Conservation (phyloP, 306 rosid genomes). For the Comarum palustre region DNA sequence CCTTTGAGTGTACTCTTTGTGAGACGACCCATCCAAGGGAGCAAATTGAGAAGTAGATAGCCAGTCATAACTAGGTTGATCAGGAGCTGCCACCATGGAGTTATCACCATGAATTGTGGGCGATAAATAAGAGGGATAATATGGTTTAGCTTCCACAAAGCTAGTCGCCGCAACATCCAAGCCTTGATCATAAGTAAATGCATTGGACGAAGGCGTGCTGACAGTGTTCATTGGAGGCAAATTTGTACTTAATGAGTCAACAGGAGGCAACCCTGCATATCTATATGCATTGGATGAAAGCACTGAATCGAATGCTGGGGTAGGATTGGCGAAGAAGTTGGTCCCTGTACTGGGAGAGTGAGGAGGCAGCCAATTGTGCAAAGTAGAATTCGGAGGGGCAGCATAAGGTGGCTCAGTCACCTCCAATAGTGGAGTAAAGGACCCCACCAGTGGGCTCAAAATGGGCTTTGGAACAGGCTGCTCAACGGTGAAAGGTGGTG, state of each 20-base stretch:
- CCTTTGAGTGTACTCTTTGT: constrained; percentile 31
- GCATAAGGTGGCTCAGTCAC: constrained; percentile 44
- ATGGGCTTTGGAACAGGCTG: constrained; percentile 33
- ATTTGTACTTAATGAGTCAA: constrained; percentile 33
- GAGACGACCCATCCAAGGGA: constrained; percentile 34
- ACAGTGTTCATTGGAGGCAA: constrained; percentile 39
- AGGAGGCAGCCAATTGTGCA: constrained; percentile 41
- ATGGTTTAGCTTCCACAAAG: constrained; percentile 43
- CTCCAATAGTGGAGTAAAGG: neutral
- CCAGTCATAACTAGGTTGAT: constrained; percentile 44
- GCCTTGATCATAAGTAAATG: constrained; percentile 29
- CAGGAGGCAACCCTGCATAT: constrained; percentile 22
- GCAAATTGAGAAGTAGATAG: constrained; percentile 30
- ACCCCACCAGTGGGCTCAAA: constrained; percentile 39
- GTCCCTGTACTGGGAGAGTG: constrained; percentile 28
- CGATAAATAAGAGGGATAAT: constrained; percentile 41
- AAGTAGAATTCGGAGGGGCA: constrained; percentile 32
- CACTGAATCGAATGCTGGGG: constrained; percentile 33
- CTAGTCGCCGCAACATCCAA: constrained; percentile 32
- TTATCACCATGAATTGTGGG: constrained; percentile 31
- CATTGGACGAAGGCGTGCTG: constrained; percentile 32
- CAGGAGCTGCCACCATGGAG: constrained; percentile 34
- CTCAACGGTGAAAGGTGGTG: constrained; percentile 71
- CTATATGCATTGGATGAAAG: constrained; percentile 31
- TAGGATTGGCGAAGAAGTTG: constrained; percentile 38